Evolutionary conservation across 2,329 filamentous ascomycete genomes (phyloP).

Genomic region (Venturia nashicola): DNA sequence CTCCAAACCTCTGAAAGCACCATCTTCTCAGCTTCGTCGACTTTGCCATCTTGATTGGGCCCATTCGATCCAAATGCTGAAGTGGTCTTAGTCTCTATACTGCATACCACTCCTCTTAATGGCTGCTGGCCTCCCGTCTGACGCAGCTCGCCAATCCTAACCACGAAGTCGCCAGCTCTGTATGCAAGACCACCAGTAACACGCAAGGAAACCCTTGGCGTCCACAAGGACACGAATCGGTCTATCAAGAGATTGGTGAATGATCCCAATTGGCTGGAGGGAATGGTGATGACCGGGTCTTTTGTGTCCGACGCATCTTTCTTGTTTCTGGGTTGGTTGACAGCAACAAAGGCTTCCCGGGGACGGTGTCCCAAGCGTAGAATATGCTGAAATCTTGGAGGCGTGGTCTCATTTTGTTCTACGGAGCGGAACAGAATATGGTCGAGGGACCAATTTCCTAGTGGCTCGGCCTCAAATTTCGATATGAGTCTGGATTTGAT

Average conservation of each 20-base stretch:
- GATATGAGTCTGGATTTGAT: neutral
- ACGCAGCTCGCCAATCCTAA: slow-evolving; percentile 13
- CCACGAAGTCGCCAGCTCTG: slow-evolving; percentile 9
- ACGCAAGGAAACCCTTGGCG: slow-evolving; percentile 7
- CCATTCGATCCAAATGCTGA: neutral
- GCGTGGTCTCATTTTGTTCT: slow-evolving; percentile 8
- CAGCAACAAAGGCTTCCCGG: neutral
- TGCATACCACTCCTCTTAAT: slow-evolving; percentile 11
- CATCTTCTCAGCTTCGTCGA: slow-evolving; percentile 2
- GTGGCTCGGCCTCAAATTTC: neutral
- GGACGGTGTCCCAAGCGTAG: slow-evolving; percentile 11
- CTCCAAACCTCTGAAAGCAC: slow-evolving; percentile 12
- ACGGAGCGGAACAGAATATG: slow-evolving; percentile 3
- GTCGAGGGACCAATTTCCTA: neutral
- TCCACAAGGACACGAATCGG: slow-evolving; percentile 13
- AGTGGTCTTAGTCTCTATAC: slow-evolving; percentile 9
- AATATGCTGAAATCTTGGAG: slow-evolving; percentile 12
- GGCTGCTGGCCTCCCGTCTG: slow-evolving; percentile 8
- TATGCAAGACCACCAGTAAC: slow-evolving; percentile 11
- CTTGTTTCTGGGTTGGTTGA: neutral
- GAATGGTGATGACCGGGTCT: slow-evolving; percentile 11
- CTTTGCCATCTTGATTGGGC: slow-evolving; percentile 8
- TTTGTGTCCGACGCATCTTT: neutral
- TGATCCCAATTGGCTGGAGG: slow-evolving; percentile 10
- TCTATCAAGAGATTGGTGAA: slow-evolving; percentile 10